Conservation (phyloP, 257 asterid genomes). For the Orobanche coerulescens region DNA sequence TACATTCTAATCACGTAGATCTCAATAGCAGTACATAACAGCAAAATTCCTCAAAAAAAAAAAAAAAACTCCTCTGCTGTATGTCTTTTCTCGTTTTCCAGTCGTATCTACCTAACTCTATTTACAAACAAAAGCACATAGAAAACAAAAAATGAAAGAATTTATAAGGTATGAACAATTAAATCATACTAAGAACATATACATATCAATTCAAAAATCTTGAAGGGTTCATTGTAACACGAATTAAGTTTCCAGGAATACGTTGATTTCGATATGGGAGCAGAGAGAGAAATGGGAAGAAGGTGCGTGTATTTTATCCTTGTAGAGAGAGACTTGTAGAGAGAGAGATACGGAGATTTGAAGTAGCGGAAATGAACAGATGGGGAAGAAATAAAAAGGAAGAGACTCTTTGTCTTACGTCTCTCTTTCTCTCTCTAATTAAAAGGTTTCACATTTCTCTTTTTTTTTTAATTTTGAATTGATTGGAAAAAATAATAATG, state of each 20-base stretch:
- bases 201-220: conserved; percentile 43
- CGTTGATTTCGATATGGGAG: conserved; percentile 6
- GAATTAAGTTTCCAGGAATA: conserved; percentile 29
- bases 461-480: background rate
- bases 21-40: conserved; percentile 30
- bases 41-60: conserved; percentile 35
- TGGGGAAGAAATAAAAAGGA: conserved; percentile 21
- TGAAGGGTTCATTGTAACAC: conserved; percentile 14
- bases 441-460: background rate
- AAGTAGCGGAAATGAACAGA: conserved; percentile 41
- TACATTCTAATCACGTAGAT: conserved; percentile 13
- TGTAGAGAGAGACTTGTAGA: conserved; percentile 22
- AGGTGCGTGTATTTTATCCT: background rate
- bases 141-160: conserved; percentile 29
- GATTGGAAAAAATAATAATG: no score
- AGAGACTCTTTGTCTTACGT: conserved; percentile 36
- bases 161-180: conserved; percentile 26
- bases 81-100: conserved; percentile 12
- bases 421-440: conserved; percentile 29
- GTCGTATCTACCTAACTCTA: conserved; percentile 18
- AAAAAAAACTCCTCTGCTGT: conserved; percentile 32
- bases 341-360: conserved; percentile 22
- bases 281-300: conserved; percentile 7
- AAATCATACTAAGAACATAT: conserved; percentile 25
- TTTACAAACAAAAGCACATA: conserved; percentile 23